Conservation (phyloP, 768 basidiomycete species). For the Russula foetens region DNA sequence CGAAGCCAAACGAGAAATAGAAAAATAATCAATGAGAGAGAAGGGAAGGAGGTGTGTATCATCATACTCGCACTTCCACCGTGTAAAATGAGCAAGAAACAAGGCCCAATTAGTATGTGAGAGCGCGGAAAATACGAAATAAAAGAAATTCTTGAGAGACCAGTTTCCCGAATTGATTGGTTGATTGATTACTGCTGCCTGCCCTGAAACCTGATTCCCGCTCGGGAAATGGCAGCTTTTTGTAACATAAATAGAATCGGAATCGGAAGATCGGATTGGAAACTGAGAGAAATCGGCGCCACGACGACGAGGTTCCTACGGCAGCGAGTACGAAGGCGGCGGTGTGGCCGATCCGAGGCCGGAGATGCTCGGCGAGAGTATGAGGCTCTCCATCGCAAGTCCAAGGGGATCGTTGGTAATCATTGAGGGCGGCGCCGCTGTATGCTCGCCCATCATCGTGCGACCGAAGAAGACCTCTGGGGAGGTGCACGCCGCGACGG, state of each 20-base stretch:
- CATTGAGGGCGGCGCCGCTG: constrained; percentile 29
- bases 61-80: background rate
- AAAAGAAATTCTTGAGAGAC: too few relatives aligned
- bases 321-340: constrained; percentile 16
- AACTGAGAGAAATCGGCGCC: too few relatives aligned
- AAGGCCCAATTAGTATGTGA: background rate
- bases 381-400: constrained; percentile 32
- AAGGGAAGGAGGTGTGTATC: background rate
- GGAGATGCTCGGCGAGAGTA: constrained; percentile 8
- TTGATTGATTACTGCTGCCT: background rate
- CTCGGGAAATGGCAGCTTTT: background rate
- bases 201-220: too few relatives aligned
- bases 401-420: constrained; percentile 31
- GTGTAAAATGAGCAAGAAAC: background rate
- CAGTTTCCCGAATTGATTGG: too few relatives aligned
- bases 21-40: background rate
- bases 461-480: constrained; percentile 81
- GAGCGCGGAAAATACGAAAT: too few relatives aligned
- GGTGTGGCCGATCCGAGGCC: constrained; percentile 5
- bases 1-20: background rate
- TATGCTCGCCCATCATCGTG: constrained; percentile 29
- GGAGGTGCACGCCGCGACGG: constrained; percentile 89
- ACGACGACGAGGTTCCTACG: background rate
- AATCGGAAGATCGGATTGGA: too few relatives aligned
- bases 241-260: background rate